Evolutionary conservation across 164 flowering plant species (phyloP).

Genomic region (Kalanchoe fedtschenkoi): DNA sequence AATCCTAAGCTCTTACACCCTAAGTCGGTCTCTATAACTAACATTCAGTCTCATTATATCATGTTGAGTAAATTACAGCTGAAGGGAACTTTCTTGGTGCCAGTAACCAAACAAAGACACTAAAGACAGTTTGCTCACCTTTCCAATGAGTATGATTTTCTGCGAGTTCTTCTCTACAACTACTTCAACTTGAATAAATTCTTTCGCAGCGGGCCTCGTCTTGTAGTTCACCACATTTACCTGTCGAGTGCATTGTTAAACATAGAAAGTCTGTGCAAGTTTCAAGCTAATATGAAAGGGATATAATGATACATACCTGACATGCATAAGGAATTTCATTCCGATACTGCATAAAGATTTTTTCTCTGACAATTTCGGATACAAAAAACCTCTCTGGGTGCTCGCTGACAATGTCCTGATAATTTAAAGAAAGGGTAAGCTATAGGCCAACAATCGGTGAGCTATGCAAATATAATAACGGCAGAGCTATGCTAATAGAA

Average conservation of each 20-base stretch:
- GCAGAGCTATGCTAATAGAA: not conserved
- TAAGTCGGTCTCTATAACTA: not conserved
- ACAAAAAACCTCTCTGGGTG: constrained; percentile 99
- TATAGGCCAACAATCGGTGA: not conserved
- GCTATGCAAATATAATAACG: not conserved
- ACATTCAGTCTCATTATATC: not conserved
- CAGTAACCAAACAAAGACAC: not conserved
- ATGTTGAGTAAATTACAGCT: not conserved
- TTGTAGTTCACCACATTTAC: constrained; percentile 87
- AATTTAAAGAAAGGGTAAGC: constrained; percentile 3
- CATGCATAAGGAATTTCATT: constrained; percentile 96
- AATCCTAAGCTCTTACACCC: not conserved
- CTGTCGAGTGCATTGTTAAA: constrained; percentile 23
- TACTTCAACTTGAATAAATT: constrained; percentile 87
- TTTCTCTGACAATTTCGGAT: constrained; percentile 90
- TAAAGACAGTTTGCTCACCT: constrained; percentile 28
- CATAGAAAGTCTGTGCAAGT: not conserved
- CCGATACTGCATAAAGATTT: constrained; percentile 87
- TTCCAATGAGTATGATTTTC: constrained; percentile 91
- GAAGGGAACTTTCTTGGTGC: not conserved
- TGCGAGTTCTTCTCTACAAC: constrained; percentile 86
- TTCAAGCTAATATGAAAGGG: no score
- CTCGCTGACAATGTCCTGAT: constrained; percentile 91
- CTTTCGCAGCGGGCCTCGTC: constrained; percentile 77
- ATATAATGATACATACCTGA: constrained; percentile 54